These are phyloP conservation scores for Populus trichocarpa DNA, from an alignment of 441 rosid species.

Conservation along the genomic window DNA sequence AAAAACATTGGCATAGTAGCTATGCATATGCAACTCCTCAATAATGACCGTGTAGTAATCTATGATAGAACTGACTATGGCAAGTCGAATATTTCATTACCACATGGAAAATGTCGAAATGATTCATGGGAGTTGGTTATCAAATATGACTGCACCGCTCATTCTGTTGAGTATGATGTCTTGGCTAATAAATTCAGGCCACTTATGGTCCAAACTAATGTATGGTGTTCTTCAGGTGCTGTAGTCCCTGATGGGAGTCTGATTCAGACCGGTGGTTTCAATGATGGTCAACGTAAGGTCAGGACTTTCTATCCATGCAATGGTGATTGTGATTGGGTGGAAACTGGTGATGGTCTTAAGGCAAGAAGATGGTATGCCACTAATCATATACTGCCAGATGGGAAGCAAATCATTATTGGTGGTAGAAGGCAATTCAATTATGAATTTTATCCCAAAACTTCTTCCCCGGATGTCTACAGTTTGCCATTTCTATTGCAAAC, in stretches of 20 bases:
- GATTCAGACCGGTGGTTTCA: constrained; percentile 84
- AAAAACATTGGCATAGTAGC: constrained; percentile 66
- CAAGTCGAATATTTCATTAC: constrained; percentile 61
- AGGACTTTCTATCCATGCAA: constrained; percentile 57
- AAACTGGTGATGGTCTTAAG: constrained; percentile 40
- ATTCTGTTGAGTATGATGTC: constrained; percentile 67
- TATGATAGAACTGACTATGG: constrained; percentile 90
- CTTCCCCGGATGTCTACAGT: constrained; percentile 15
- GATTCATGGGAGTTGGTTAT: constrained; percentile 26
- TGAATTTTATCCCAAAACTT: constrained; percentile 49
- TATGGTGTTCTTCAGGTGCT: constrained; percentile 93
- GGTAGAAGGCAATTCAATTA: constrained; percentile 75
- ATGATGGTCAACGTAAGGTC: constrained; percentile 62
- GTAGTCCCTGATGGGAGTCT: constrained; percentile 60
- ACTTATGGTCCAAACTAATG: constrained; percentile 65
- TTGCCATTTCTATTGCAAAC: constrained; percentile 57
- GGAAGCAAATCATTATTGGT: constrained; percentile 60
- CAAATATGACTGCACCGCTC: constrained; percentile 69
- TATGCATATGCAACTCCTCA: constrained; percentile 95
- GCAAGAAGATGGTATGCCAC: constrained; percentile 77
- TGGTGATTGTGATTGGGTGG: constrained; percentile 63
- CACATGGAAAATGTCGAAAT: constrained; percentile 51
- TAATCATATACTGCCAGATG: constrained; percentile 73
- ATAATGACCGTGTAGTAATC: constrained; percentile 67
- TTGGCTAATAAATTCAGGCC: constrained; percentile 54